Percentiles rank a stretch among this genome's conserved stretches.
Evolutionary conservation across 352 stramenopile genomes (phyloP).

Genomic region (Globisporangium abappressorium): DNA sequence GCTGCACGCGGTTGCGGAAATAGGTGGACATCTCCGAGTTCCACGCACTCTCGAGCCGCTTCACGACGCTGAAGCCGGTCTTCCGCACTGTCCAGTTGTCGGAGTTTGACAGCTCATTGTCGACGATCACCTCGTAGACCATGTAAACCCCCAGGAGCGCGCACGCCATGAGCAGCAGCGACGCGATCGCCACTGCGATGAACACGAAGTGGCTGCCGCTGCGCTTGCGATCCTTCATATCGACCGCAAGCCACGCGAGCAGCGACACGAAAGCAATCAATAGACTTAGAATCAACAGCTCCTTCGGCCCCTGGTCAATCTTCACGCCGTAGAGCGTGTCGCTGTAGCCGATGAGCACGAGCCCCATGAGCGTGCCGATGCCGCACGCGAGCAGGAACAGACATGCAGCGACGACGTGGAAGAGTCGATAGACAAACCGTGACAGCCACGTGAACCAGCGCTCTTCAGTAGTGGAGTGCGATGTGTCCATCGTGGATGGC

Average conservation of each 20-base stretch:
- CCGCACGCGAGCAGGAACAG: constrained; percentile 49
- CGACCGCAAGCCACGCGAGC: constrained; percentile 48
- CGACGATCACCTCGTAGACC: constrained; percentile 51
- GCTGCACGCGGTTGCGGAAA: constrained; percentile 46
- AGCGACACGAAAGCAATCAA: constrained; percentile 34
- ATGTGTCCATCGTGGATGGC: constrained; percentile 42
- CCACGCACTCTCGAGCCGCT: constrained; percentile 50
- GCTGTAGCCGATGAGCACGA: constrained; percentile 50
- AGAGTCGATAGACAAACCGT: constrained; percentile 42
- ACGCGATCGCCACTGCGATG: constrained; percentile 34
- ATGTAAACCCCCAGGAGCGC: constrained; percentile 58
- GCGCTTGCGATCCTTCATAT: constrained; percentile 39
- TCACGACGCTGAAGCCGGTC: constrained; percentile 60
- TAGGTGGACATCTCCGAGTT: constrained; percentile 34
- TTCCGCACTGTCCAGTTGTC: constrained; percentile 75
- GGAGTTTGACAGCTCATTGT: constrained; percentile 31
- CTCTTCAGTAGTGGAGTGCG: constrained; percentile 66
- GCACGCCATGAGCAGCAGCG: constrained; percentile 37
- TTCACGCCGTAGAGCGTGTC: constrained; percentile 49
- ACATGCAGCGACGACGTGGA: constrained; percentile 23
- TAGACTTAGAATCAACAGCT: constrained; percentile 35
- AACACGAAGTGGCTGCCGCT: constrained; percentile 31
- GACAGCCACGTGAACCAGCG: constrained; percentile 71
- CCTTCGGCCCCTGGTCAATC: constrained; percentile 43
- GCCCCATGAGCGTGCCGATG: constrained; percentile 47